Base-by-base conservation (phyloP, 1,284 basidiomycete species). In the Inonotus hispidus region DNA sequence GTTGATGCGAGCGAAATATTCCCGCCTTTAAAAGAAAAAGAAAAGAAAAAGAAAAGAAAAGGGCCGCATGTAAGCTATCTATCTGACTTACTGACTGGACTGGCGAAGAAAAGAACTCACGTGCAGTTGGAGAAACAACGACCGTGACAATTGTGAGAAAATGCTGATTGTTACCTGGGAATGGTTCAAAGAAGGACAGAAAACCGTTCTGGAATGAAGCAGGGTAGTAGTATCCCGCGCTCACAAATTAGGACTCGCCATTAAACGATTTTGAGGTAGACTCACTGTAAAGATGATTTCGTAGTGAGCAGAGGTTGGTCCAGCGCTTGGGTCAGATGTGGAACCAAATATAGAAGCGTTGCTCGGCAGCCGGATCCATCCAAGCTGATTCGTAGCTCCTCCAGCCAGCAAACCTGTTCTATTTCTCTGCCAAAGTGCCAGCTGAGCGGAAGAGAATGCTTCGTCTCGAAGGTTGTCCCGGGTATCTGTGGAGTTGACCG, bases 311-410 rank as follows among this genome's bases (percentile, higher is more conserved):
- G 67, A 65, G 5, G 64, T 53, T 1, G 70, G 70, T 0, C 77
- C 77, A 8, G 74, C 67, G 35, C 76, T 67, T 8, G 77, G 75
- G 62, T 79, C 77, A 8, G 53, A 47, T 21, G 65, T 58, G 2
- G 56, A 64, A 2, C 68, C 45, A 59, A 77, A 71, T 4, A 74
- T 68, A 1, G 69, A 57, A 0, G 73, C 66, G 57, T 74, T 68
- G 3, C 61, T 46, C 7, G 72, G 69, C 23, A 78, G 49, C 32
- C 76, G 68, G 5, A 70, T 57, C 58, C 68, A 77, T 13, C 66
- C 72, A n/a, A 68, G 43, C 14, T 70, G 61, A 29, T 59, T 59
- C 3, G n/a, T 21, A 39, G 21, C 32, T 0, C 58, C 53, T 7
- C 58, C 65, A 6, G 50, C 61, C 8, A 73, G 64, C 5, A 65